A percentile compares a stretch with the other conserved stretches of the same genome.
Evolutionary conservation across 768 basidiomycete genomes (phyloP).

Genomic region (Leccinum ochraceum): DNA sequence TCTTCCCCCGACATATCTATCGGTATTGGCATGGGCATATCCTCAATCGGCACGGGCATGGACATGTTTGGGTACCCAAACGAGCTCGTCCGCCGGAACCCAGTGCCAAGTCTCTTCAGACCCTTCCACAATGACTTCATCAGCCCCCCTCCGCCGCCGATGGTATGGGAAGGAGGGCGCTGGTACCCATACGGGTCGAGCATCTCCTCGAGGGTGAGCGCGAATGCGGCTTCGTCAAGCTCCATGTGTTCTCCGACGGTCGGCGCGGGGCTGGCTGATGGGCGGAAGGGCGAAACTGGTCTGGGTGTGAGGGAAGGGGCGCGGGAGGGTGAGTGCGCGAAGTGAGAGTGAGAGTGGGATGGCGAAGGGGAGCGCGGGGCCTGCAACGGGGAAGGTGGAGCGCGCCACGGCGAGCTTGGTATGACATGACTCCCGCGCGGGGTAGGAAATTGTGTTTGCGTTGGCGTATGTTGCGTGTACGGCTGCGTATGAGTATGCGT

Average conservation of each 20-base stretch:
- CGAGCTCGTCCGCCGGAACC: constrained; percentile 8
- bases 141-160: constrained; percentile 15
- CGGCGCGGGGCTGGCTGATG: constrained; percentile 24
- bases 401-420: neutral
- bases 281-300: constrained; percentile 16
- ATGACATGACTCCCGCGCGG: neutral
- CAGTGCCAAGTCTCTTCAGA: constrained; percentile 31
- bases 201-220: neutral
- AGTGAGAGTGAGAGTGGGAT: neutral
- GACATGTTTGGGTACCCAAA: constrained; percentile 6
- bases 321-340: neutral
- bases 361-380: neutral
- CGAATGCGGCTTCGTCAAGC: constrained; percentile 21
- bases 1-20: neutral
- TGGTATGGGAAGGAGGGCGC: neutral
- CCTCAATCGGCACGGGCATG: neutral
- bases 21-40: neutral
- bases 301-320: neutral
- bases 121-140: constrained; percentile 35
- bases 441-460: neutral
- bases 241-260: constrained; percentile 34
- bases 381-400: neutral
- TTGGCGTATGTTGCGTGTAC: neutral
- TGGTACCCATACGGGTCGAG: constrained; percentile 7
- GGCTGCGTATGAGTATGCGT: too few relatives aligned